Evolutionary conservation across 2,329 filamentous ascomycete species (phyloP), one percentile per base, ranked within the genome.

Genomic region (Fusarium citri): DNA sequence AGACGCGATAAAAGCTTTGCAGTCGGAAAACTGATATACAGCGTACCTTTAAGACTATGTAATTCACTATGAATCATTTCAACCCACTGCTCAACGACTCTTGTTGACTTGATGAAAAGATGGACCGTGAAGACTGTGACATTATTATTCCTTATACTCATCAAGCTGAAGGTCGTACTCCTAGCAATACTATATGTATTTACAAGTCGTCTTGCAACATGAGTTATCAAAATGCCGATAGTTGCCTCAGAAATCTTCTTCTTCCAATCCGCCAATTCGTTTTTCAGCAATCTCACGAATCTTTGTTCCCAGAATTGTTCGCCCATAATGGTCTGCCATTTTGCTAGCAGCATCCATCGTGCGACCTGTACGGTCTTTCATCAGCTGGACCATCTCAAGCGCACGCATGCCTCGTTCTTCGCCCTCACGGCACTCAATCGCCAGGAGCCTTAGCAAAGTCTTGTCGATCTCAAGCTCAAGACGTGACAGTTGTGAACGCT

Each of bases 381-480:
- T 92, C 75, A 99, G 84, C 66, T 88, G 86, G 30, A 97, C 96
- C 75, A 98, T 87, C 81, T 99, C 97, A 37, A 99, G 83, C 1
- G 95, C 95, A 72, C 95, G 94, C 94, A 98, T 98, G 8, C 94
- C 95, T 30, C 92, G 87, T 68, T 98, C 94, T 79, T 99, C 96
- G 46, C 94, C 94, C 72, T 96, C 93, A 64, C 94, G 89, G 78
- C 96, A 99, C 83, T 98, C 96, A 9, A 91, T 84, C 4, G 93
- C 94, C 76, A 99, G 84, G 78, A 98, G 87, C 83, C 98, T 94
- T 69, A 99, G 83, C 53, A 99, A 84, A 45, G 91, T 89, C 83
- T 97, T 97, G 83, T 99, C 94, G 40, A 97, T 89, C 46, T 97
- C 93, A 46, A 97, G 83, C 79, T 97, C 93, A 58, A 94, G 86